These are phyloP conservation scores for Didymosphaeria variabile DNA, from an alignment of 2,329 filamentous ascomycete species.

Conservation along the genomic window DNA sequence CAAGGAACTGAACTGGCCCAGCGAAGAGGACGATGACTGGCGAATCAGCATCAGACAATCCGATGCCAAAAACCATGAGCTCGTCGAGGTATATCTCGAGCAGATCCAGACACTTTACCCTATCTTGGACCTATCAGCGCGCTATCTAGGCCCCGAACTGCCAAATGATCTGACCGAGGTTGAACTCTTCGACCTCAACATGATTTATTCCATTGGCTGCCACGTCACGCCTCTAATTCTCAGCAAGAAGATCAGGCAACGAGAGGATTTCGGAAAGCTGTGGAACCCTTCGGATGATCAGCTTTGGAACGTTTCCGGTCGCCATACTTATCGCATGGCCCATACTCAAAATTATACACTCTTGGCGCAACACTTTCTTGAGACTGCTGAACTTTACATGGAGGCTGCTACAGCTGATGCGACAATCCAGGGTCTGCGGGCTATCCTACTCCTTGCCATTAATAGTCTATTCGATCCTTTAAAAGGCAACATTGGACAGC, in stretches of 20 bases:
- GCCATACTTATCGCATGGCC: constrained; percentile 40
- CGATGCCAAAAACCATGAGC: constrained; percentile 36
- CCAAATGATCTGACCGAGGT: constrained; percentile 34
- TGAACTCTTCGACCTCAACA: constrained; percentile 44
- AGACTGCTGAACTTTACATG: constrained; percentile 43
- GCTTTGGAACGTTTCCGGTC: constrained; percentile 30
- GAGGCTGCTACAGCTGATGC: constrained; percentile 45
- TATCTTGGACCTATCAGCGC: constrained; percentile 37
- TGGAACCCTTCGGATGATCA: constrained; percentile 21
- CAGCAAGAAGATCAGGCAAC: constrained; percentile 27
- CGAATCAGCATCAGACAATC: constrained; percentile 34
- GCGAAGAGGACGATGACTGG: constrained; percentile 34
- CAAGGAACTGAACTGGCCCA: constrained; percentile 24
- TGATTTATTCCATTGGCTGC: constrained; percentile 49
- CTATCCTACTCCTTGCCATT: constrained; percentile 45
- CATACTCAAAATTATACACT: constrained; percentile 41
- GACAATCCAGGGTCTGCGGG: constrained; percentile 42
- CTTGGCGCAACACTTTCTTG: constrained; percentile 37
- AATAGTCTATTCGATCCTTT: constrained; percentile 49
- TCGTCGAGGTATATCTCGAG: constrained; percentile 42
- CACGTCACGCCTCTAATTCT: constrained; percentile 40
- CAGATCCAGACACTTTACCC: constrained; percentile 33
- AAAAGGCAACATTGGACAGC: constrained; percentile 47
- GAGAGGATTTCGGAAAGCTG: constrained; percentile 32
- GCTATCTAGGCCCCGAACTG: constrained; percentile 35